Evolutionary conservation across 1,284 basidiomycete genomes (phyloP).

Genomic region (Xanthoconium separans): DNA sequence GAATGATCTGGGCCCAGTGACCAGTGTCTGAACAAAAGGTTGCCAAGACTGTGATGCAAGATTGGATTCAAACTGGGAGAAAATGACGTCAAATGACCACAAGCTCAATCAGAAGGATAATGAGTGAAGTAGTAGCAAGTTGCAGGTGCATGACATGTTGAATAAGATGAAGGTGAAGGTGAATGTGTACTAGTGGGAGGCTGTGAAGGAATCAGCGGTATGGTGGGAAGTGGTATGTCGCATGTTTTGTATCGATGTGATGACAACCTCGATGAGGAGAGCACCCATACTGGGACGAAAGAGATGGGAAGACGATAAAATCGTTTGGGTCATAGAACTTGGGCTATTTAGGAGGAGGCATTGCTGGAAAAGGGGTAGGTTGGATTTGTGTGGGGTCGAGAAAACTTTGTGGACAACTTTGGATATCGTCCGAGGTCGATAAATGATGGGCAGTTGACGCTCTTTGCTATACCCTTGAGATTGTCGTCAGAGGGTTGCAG

Average conservation of each 20-base stretch:
- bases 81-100: constrained; percentile 35
- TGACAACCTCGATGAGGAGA: constrained; percentile 46
- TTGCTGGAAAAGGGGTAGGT: neutral
- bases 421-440: neutral
- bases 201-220: constrained; percentile 26
- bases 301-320: neutral
- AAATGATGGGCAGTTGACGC: neutral
- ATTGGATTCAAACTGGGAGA: neutral
- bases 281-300: constrained; percentile 43
- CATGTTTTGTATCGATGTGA: constrained; percentile 43
- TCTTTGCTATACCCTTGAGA: too few species aligned
- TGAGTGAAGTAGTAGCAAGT: constrained; percentile 54
- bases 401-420: too few species aligned
- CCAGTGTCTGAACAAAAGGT: constrained; percentile 51
- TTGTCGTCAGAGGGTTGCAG: too few species aligned
- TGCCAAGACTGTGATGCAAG: constrained; percentile 36
- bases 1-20: constrained; percentile 56
- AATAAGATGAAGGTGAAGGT: neutral
- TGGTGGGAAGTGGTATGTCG: neutral
- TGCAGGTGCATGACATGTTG: constrained; percentile 46
- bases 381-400: neutral
- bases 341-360: constrained; percentile 1
- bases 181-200: constrained; percentile 33
- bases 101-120: constrained; percentile 47
- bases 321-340: neutral